Evolutionary conservation across 345 rosid species (phyloP).

Genomic region (Erodium maritimum): DNA sequence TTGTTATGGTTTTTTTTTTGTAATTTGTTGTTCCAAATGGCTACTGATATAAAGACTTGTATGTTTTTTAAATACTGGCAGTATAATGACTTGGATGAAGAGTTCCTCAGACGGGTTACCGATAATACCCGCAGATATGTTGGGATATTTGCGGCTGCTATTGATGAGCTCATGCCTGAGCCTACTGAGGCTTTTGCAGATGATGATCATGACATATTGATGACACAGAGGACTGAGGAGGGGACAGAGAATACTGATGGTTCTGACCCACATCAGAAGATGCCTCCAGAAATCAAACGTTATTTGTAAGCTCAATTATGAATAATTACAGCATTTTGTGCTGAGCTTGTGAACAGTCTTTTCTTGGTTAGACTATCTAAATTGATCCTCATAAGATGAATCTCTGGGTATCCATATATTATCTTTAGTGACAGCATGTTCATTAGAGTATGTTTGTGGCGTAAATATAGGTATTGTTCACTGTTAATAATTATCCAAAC

Average conservation of each 20-base stretch:
- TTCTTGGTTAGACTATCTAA: background rate
- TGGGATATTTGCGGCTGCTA: conserved; percentile 56
- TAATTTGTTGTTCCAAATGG: background rate
- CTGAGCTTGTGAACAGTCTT: background rate
- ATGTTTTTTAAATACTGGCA: conserved; percentile 10
- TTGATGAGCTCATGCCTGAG: conserved; percentile 79
- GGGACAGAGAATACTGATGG: conserved; percentile 42
- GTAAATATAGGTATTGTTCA: background rate
- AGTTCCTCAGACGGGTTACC: conserved; percentile 55
- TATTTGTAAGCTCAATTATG: conserved; percentile 46
- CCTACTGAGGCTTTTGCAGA: conserved; percentile 80
- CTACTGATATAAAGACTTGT: background rate
- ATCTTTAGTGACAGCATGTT: no score
- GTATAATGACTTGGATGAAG: conserved; percentile 64
- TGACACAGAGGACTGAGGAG: conserved; percentile 88
- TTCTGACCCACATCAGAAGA: conserved; percentile 57
- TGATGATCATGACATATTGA: conserved; percentile 75
- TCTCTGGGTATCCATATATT: background rate
- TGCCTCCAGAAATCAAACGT: conserved; percentile 88
- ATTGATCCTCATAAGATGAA: background rate
- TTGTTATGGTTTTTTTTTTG: background rate
- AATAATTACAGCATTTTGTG: conserved; percentile 1
- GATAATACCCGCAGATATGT: conserved; percentile 87
- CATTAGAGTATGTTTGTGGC: background rate
- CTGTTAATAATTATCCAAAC: background rate